phyloP scores from a whole-genome alignment of 306 rosid species.

The Oxytropis ochrocephala region DNA sequence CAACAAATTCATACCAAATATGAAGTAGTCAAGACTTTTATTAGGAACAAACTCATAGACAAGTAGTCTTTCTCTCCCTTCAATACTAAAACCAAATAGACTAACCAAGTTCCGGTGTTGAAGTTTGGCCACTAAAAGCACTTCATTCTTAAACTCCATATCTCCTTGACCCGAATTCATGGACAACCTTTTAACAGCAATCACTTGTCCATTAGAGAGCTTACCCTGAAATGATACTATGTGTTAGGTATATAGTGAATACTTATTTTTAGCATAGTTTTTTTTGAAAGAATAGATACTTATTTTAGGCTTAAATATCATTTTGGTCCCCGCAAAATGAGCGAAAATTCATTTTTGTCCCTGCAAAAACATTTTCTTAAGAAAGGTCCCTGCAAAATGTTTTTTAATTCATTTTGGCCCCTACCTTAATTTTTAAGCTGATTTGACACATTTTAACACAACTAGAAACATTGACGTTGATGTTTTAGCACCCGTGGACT shows the following conservation, averaged over 20 bases:
- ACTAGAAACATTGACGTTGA: no score
- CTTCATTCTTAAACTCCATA: constrained; percentile 42
- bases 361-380: no score
- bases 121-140: constrained; percentile 40
- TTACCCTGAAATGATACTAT: constrained; percentile 13
- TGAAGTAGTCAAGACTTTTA: constrained; percentile 41
- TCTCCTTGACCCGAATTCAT: background rate
- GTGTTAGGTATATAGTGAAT: background rate
- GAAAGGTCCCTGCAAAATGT: no score
- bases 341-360: no score
- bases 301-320: no score
- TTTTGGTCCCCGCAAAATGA: no score
- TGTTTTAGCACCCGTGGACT: no score
- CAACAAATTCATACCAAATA: background rate
- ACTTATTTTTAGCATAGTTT: background rate
- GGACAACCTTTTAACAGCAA: constrained; percentile 39
- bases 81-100: constrained; percentile 39
- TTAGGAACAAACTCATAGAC: constrained; percentile 48
- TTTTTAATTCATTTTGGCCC: no score
- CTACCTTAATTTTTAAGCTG: no score
- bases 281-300: no score
- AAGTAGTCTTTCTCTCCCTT: constrained; percentile 40
- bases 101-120: constrained; percentile 48
- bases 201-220: constrained; percentile 17
- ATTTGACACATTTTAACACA: no score